A percentile compares a stretch with the other conserved stretches of the same genome.
Evolutionary conservation across 2,329 filamentous ascomycete species (phyloP).

Genomic region (Aureobasidium vineae): DNA sequence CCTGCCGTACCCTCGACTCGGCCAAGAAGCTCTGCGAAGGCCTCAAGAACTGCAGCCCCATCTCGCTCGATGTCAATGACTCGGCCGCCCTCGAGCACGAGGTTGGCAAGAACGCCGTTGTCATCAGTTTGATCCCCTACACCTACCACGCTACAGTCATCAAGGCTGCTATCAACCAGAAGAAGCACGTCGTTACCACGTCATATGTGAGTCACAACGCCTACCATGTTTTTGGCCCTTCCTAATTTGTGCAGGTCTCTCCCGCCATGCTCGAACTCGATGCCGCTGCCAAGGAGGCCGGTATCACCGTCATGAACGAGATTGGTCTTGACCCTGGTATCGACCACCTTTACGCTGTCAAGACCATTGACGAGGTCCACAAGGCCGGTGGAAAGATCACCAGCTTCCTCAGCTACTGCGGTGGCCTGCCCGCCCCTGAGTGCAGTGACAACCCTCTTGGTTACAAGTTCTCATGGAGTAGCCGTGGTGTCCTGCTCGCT

Average conservation of each 20-base stretch:
- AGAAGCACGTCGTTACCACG: slow-evolving; percentile 96
- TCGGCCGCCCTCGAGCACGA: slow-evolving; percentile 73
- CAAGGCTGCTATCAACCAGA: slow-evolving; percentile 86
- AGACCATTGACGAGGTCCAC: slow-evolving; percentile 88
- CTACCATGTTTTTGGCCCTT: background rate
- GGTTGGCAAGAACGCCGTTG: slow-evolving; percentile 64
- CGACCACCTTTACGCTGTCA: slow-evolving; percentile 77
- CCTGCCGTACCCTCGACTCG: slow-evolving; percentile 75
- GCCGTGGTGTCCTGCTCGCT: slow-evolving; percentile 82
- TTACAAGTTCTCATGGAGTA: slow-evolving; percentile 81
- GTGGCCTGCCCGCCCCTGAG: slow-evolving; percentile 67
- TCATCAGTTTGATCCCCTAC: slow-evolving; percentile 76
- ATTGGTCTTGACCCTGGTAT: slow-evolving; percentile 75
- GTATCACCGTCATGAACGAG: slow-evolving; percentile 98
- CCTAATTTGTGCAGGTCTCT: slow-evolving; percentile 45
- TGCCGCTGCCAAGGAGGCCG: slow-evolving; percentile 76
- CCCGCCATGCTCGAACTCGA: slow-evolving; percentile 91
- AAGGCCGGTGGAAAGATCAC: slow-evolving; percentile 78
- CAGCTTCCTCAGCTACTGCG: slow-evolving; percentile 81
- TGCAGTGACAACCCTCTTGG: slow-evolving; percentile 83
- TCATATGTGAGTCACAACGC: slow-evolving; percentile 63
- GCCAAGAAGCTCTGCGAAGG: slow-evolving; percentile 73
- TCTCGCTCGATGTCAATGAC: slow-evolving; percentile 82
- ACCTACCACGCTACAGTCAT: slow-evolving; percentile 85
- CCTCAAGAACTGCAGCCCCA: slow-evolving; percentile 69